phyloP scores from a whole-genome alignment of 805 yeast species.

The Grigorovia transvaalensis region DNA sequence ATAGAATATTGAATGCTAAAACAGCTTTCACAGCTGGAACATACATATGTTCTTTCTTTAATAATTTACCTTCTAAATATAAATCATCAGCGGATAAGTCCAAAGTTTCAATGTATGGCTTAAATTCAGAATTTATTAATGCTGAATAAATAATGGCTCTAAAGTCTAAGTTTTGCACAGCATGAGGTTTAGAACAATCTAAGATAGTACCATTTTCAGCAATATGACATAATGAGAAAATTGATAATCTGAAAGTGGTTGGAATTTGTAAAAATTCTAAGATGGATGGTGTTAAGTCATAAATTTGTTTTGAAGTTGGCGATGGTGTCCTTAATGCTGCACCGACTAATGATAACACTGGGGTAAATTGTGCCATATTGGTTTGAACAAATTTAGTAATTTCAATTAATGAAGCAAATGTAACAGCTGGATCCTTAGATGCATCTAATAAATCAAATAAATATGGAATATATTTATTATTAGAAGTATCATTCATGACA shows the following conservation, averaged over 20 bases:
- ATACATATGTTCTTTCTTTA: constrained; percentile 22
- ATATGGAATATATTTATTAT: constrained; percentile 15
- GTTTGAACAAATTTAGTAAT: constrained; percentile 18
- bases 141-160: constrained; percentile 24
- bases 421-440: constrained; percentile 17
- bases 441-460: constrained; percentile 14
- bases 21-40: constrained; percentile 26
- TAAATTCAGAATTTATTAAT: constrained; percentile 21
- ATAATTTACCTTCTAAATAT: constrained; percentile 23
- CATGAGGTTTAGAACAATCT: constrained; percentile 21
- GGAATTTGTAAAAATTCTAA: constrained; percentile 20
- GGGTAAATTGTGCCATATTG: constrained; percentile 13
- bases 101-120: constrained; percentile 24
- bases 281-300: constrained; percentile 17
- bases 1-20: constrained; percentile 21
- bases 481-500: constrained; percentile 7
- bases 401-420: constrained; percentile 17
- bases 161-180: constrained; percentile 27
- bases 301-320: constrained; percentile 15
- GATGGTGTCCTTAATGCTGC: constrained; percentile 8
- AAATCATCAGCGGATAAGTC: constrained; percentile 18
- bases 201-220: constrained; percentile 12
- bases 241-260: constrained; percentile 21
- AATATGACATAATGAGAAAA: constrained; percentile 24
- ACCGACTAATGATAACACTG: constrained; percentile 14